phyloP scores from a whole-genome alignment of 1,284 basidiomycete genomes.

The Leccinum fuscescens region DNA sequence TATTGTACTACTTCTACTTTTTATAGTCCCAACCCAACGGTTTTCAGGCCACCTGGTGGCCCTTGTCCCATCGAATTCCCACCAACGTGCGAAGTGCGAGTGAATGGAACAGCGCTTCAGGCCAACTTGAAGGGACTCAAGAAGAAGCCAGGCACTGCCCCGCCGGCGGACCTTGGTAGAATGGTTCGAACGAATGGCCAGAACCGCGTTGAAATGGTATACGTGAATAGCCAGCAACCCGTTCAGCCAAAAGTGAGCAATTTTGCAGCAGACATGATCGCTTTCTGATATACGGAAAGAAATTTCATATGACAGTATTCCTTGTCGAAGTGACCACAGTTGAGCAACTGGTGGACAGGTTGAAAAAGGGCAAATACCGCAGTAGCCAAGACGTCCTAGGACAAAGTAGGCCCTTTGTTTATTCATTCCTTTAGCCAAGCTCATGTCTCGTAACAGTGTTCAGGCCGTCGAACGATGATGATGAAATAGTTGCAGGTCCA shows the following conservation, averaged over 20 bases:
- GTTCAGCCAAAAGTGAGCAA: slow-evolving; percentile 60
- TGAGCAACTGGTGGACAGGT: slow-evolving; percentile 60
- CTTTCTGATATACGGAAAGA: slow-evolving; percentile 62
- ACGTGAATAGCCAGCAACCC: slow-evolving; percentile 86
- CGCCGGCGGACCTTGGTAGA: slow-evolving; percentile 81
- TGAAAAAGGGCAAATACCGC: slow-evolving; percentile 66
- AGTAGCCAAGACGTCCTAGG: slow-evolving; percentile 66
- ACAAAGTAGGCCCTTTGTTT: slow-evolving; percentile 49
- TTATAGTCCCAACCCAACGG: slow-evolving; percentile 51
- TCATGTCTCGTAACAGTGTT: slow-evolving; percentile 50
- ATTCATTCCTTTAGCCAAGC: neutral
- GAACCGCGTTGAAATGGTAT: slow-evolving; percentile 83
- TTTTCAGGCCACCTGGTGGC: slow-evolving; percentile 49
- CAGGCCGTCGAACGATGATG: slow-evolving; percentile 63
- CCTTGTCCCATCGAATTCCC: slow-evolving; percentile 89
- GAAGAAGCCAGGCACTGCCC: slow-evolving; percentile 95
- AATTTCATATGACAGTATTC: slow-evolving; percentile 83
- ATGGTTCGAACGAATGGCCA: slow-evolving; percentile 48
- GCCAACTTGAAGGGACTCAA: slow-evolving; percentile 90
- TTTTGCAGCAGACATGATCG: neutral
- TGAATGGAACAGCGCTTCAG: slow-evolving; percentile 69
- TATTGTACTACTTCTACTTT: slow-evolving; percentile 93
- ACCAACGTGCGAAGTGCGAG: slow-evolving; percentile 84
- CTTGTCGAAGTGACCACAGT: slow-evolving; percentile 75
- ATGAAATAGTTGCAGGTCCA: slow-evolving; percentile 85